Percentiles rank a stretch among this genome's conserved stretches.
These are phyloP conservation scores for Colletotrichum euphorbiae DNA, from an alignment of 2,329 filamentous ascomycete genomes.

Conservation along the genomic window DNA sequence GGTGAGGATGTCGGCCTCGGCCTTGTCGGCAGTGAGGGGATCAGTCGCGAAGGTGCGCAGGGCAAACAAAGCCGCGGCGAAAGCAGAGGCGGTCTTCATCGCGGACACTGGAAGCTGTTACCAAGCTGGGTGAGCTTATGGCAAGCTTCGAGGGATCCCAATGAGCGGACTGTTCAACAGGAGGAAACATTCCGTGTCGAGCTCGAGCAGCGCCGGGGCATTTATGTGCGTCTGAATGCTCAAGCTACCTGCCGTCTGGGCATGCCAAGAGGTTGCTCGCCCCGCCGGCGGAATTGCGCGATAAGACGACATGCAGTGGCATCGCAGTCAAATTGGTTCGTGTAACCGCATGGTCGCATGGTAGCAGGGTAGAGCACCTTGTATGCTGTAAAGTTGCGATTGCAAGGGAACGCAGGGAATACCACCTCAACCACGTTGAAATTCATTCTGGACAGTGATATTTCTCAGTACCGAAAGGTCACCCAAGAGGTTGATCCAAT, in stretches of 20 bases:
- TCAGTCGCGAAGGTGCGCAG: slow-evolving; percentile 42
- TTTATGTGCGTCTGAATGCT: slow-evolving; percentile 12
- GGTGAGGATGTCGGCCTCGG: slow-evolving; percentile 54
- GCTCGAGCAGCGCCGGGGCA: neutral
- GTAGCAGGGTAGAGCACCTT: neutral
- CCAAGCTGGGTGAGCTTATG: neutral
- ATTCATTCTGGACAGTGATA: neutral
- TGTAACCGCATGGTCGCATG: neutral
- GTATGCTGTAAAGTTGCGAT: neutral
- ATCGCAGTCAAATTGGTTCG: neutral
- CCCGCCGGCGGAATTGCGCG: slow-evolving; percentile 23
- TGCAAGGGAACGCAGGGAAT: slow-evolving; percentile 1
- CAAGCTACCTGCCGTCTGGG: slow-evolving; percentile 18
- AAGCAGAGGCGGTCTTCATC: slow-evolving; percentile 39
- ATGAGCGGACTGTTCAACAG: slow-evolving; percentile 25
- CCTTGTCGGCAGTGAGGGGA: slow-evolving; percentile 52
- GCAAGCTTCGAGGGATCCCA: slow-evolving; percentile 27
- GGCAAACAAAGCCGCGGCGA: slow-evolving; percentile 38
- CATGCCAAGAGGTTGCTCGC: slow-evolving; percentile 21
- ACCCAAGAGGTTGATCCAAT: slow-evolving; percentile 7
- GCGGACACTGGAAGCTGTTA: slow-evolving; percentile 19
- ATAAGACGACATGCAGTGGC: slow-evolving; percentile 31
- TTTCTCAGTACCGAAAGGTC: neutral
- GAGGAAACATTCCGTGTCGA: fast-evolving
- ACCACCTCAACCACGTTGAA: neutral